Evolutionary conservation across 1,284 basidiomycete genomes (phyloP).

Genomic region (Puccinia coronata): DNA sequence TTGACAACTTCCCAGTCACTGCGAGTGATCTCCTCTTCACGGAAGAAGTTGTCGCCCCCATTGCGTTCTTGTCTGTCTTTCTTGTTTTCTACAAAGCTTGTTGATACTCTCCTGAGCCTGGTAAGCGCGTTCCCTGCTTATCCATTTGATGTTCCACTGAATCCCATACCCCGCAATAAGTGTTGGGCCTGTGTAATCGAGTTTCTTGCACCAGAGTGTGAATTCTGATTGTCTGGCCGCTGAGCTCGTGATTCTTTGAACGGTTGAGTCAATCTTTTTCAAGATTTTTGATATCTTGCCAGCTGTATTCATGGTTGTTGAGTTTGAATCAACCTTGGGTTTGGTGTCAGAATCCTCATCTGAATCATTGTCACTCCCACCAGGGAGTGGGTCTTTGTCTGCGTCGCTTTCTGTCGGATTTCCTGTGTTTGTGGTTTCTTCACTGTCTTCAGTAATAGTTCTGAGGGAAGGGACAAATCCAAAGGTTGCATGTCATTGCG

Average conservation of each 20-base stretch:
- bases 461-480: neutral
- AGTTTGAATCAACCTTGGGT: neutral
- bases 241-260: neutral
- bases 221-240: neutral
- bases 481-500: neutral
- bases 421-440: neutral
- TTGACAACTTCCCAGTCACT: conserved; percentile 4
- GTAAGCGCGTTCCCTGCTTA: neutral
- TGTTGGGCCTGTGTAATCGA: neutral
- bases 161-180: neutral
- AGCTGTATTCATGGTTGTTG: neutral
- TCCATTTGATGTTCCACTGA: neutral
- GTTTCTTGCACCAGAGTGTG: neutral
- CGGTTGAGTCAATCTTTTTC: neutral
- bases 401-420: neutral
- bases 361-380: neutral
- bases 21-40: neutral
- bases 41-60: neutral
- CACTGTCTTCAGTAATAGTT: neutral
- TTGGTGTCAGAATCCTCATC: neutral
- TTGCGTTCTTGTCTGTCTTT: neutral
- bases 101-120: neutral
- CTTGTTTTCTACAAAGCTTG: neutral
- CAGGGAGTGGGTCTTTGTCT: neutral
- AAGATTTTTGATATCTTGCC: neutral